phyloP scores from a whole-genome alignment of 352 stramenopile species.

The Pythium utonaiense region DNA sequence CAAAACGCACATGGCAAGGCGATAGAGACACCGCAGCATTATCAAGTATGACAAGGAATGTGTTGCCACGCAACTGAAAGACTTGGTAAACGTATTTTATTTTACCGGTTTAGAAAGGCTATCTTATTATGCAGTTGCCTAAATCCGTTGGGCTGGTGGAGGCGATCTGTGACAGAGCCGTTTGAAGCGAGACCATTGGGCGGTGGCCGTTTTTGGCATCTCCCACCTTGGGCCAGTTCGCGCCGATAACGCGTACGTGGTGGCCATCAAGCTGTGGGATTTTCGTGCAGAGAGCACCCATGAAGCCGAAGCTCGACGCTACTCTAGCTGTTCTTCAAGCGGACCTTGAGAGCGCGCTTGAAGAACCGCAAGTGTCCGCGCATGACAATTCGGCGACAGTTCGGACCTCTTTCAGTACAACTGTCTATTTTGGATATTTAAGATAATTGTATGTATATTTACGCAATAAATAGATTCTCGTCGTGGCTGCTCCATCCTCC shows the following conservation, averaged over 20 bases:
- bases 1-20: neutral
- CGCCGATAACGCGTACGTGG: neutral
- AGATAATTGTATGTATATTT: neutral
- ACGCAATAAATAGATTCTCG: neutral
- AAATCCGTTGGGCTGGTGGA: neutral
- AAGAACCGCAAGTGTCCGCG: too few relatives aligned
- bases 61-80: too few relatives aligned
- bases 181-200: slow-evolving; percentile 13
- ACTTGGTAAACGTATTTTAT: neutral
- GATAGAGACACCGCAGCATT: too few relatives aligned
- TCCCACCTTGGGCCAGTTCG: too few relatives aligned
- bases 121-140: neutral
- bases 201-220: neutral
- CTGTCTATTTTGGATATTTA: neutral
- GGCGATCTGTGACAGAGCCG: slow-evolving; percentile 10
- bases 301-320: too few relatives aligned
- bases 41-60: too few relatives aligned
- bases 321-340: too few relatives aligned
- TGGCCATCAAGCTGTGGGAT: neutral
- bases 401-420: neutral
- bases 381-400: too few relatives aligned
- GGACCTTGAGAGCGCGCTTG: too few relatives aligned
- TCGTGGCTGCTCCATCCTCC: neutral
- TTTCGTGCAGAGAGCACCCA: too few relatives aligned
- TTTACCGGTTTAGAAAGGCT: neutral